Conservation (phyloP, 768 basidiomycete genomes). For the Psilocybe subaeruginosa region DNA sequence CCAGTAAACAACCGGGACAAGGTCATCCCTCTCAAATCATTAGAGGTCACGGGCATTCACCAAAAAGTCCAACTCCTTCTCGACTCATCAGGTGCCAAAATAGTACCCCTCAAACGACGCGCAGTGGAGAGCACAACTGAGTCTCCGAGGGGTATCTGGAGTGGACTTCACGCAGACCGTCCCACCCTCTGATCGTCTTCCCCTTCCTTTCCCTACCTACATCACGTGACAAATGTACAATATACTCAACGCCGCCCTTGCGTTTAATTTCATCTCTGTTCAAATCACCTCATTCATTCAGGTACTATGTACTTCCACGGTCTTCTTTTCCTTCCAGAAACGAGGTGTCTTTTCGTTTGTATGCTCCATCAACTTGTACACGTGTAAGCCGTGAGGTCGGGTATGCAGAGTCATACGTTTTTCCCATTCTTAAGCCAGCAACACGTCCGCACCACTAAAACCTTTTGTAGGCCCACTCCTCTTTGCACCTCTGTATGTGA, state of each 20-base stretch:
- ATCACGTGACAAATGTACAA: constrained; percentile 36
- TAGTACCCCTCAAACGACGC: constrained; percentile 76
- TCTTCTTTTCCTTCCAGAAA: constrained; percentile 33
- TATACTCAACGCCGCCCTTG: constrained; percentile 22
- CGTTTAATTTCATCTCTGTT: constrained; percentile 31
- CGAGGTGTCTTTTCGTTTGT: constrained; percentile 29
- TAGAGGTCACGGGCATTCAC: constrained; percentile 74
- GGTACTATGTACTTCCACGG: constrained; percentile 25
- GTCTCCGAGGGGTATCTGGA: constrained; percentile 88
- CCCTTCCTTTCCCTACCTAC: constrained; percentile 14
- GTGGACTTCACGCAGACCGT: constrained; percentile 80
- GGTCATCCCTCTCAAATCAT: constrained; percentile 77
- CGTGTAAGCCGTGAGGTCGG: constrained; percentile 48
- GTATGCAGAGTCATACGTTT: constrained; percentile 27
- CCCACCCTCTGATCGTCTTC: constrained; percentile 43
- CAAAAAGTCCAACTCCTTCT: constrained; percentile 83
- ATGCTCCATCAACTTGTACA: constrained; percentile 39
- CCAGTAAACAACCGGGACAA: constrained; percentile 88
- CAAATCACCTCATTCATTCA: constrained; percentile 27
- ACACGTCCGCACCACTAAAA: constrained; percentile 18
- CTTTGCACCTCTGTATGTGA: constrained; percentile 19
- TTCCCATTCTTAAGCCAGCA: constrained; percentile 16
- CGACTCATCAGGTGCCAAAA: constrained; percentile 87
- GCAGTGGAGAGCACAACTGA: constrained; percentile 80
- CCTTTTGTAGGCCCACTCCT: constrained; percentile 15